These are phyloP conservation scores for Trichoderma simmonsii DNA, from an alignment of 2,329 filamentous ascomycete species.

Conservation along the genomic window DNA sequence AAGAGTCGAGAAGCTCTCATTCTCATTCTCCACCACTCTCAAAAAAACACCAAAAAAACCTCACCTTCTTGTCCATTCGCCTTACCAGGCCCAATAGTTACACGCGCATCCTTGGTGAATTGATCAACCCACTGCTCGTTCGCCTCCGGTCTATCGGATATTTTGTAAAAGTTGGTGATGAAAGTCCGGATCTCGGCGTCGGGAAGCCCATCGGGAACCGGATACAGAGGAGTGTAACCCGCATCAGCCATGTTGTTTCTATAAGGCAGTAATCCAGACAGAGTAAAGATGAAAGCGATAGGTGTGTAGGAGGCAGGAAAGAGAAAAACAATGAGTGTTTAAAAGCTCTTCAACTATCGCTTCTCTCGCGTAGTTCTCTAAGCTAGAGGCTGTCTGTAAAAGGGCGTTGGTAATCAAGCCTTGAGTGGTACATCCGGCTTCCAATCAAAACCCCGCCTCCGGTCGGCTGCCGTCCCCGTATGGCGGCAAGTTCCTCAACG, in stretches of 20 bases:
- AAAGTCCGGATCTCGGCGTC: slow-evolving; percentile 37
- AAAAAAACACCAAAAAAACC: background rate
- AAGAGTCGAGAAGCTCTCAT: background rate
- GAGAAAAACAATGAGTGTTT: background rate
- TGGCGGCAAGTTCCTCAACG: background rate
- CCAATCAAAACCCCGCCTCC: background rate
- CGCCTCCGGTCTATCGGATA: slow-evolving; percentile 41
- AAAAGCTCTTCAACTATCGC: background rate
- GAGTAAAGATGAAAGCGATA: background rate
- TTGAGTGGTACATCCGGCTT: background rate
- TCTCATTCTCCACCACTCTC: background rate
- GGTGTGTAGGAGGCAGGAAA: background rate
- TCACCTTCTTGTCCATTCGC: slow-evolving; percentile 37
- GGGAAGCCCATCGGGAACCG: slow-evolving; percentile 29
- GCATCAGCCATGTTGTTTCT: slow-evolving; percentile 23
- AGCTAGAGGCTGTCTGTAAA: background rate
- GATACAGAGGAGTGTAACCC: slow-evolving; percentile 33
- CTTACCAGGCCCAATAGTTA: slow-evolving; percentile 41
- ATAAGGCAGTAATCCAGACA: background rate
- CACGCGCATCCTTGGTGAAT: slow-evolving; percentile 41
- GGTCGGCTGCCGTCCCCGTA: background rate
- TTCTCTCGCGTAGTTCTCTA: background rate
- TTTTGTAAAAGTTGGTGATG: slow-evolving; percentile 42
- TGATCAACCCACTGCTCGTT: slow-evolving; percentile 43
- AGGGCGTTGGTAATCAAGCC: background rate